phyloP scores from a whole-genome alignment of 306 rosid species.

The Quercus aquifolioides region DNA sequence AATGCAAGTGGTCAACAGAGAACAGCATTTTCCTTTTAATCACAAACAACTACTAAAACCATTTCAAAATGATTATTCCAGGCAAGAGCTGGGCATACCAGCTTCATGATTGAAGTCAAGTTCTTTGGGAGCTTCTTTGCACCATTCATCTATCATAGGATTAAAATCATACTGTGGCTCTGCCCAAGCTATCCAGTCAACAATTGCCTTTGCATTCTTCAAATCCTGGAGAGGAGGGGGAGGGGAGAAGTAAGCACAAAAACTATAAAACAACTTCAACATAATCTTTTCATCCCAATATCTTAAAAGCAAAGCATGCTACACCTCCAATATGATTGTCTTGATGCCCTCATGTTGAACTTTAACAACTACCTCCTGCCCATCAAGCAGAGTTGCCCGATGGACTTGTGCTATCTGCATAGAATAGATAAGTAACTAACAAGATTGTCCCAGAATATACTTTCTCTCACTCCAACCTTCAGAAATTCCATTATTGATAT shows the following conservation, averaged over 20 bases:
- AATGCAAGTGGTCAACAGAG: background rate
- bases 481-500: background rate
- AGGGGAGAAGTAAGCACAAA: conserved; percentile 14
- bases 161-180: conserved; percentile 91
- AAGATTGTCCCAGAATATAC: conserved; percentile 14
- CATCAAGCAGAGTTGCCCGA: conserved; percentile 84
- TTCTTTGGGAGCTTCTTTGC: conserved; percentile 99
- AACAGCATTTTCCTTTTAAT: background rate
- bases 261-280: conserved; percentile 18
- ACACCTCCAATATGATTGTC: conserved; percentile 82
- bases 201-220: conserved; percentile 85
- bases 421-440: conserved; percentile 18
- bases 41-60: background rate
- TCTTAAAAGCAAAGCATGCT: conserved; percentile 22
- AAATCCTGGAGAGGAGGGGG: conserved; percentile 57
- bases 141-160: conserved; percentile 99
- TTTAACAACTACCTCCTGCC: conserved; percentile 91
- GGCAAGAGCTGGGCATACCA: conserved; percentile 45
- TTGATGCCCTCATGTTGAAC: conserved; percentile 93
- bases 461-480: background rate
- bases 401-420: conserved; percentile 98
- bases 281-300: conserved; percentile 26
- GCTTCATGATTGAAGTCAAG: conserved; percentile 94
- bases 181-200: conserved; percentile 99
- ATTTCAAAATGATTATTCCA: conserved; percentile 13